Base-by-base conservation (phyloP, 2,329 filamentous ascomycete species). In the Verticillium tricorpus region DNA sequence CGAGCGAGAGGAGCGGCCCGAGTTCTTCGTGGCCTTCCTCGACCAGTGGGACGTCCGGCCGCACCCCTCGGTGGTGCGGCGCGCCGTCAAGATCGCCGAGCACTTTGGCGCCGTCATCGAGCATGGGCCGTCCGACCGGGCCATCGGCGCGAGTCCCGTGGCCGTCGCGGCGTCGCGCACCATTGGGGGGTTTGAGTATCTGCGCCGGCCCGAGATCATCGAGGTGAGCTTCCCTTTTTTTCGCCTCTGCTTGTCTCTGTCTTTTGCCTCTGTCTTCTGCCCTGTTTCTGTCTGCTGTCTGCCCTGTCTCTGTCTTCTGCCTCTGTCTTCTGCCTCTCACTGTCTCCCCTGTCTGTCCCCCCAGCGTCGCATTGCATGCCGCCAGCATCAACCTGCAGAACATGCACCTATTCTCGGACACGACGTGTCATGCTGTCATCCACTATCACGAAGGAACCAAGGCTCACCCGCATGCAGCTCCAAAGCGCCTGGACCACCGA, bases 21-120 rank as follows among this genome's bases (percentile, higher is more conserved):
- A 70, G 2, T 76, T 76, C 60, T 76, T 77, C 40, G 66, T 77
- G 14, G 75, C 72, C 45, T 76, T 77, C 56, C 66, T 71, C 14
- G 75, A 77, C 50, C 62, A 69, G 7, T 77, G 75, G 75, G 62
- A 73, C 2, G 60, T 61, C 1, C 66, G 68, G 15, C 75, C 75
- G 1, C 68, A 69, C 22, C 70, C 74, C 15, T 69, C 75, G 0
- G 68, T 76, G 4, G 67, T 76, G 17, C 67, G 73, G n/a, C 66
- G 75, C n/a, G 72, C 70, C 1, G 65, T 70, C 34, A 77, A 77
- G 65, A 60, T 77, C 7, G 70, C 74, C 3, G 70, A 72, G 58
- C 74, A 76, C 55, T 74, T 75, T 55, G 72, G 71, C 7, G 74
- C 73, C 6, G 65, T 73, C 7, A 65, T 75, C 12, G 69, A 73